A percentile compares a stretch with the other conserved stretches of the same genome.
Conservation (phyloP, 441 rosid genomes). For the Gossypium schwendimanii region DNA sequence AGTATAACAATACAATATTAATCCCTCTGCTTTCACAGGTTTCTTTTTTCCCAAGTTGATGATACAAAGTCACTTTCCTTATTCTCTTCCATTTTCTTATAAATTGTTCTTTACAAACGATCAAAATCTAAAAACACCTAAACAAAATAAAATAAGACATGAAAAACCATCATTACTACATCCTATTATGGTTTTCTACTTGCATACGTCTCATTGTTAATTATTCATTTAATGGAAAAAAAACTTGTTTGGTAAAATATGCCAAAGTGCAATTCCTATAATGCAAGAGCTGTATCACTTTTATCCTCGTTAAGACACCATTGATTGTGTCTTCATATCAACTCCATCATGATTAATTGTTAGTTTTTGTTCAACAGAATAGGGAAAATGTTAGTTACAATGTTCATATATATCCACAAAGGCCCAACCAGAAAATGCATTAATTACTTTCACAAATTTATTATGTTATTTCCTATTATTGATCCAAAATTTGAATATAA, state of each 20-base stretch:
- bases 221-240: background rate
- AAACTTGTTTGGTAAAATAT: background rate
- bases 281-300: background rate
- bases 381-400: background rate
- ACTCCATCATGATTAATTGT: slow-evolving; percentile 1
- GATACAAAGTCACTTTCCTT: background rate
- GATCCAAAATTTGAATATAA: too few species aligned
- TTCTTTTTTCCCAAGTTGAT: background rate
- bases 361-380: background rate
- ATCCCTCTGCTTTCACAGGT: background rate
- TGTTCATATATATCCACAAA: background rate
- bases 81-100: background rate
- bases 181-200: background rate
- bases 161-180: background rate
- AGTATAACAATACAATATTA: background rate
- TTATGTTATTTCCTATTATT: too few species aligned
- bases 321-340: slow-evolving; percentile 12
- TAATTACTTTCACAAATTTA: too few species aligned
- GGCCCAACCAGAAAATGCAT: too few species aligned
- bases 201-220: background rate
- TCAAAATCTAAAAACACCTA: background rate
- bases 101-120: background rate
- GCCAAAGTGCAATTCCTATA: background rate
- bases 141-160: too few species aligned
- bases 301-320: slow-evolving; percentile 17